These are phyloP conservation scores for Arabis alpina DNA, from an alignment of 345 rosid genomes.

Conservation along the genomic window DNA sequence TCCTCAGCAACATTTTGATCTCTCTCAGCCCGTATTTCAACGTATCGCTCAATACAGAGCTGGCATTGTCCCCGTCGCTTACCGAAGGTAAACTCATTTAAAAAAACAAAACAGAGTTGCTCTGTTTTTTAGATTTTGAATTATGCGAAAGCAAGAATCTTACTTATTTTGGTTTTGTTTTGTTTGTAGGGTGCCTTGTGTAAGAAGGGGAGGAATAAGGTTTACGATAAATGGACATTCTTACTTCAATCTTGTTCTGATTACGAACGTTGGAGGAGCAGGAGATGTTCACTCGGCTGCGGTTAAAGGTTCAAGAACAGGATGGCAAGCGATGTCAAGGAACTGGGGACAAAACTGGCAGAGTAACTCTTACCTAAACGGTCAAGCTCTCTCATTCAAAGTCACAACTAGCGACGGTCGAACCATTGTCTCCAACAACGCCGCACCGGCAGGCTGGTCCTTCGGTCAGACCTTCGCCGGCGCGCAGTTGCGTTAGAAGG, in stretches of 20 bases:
- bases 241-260: slow-evolving; percentile 75
- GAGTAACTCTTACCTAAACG: slow-evolving; percentile 66
- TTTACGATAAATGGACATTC: slow-evolving; percentile 83
- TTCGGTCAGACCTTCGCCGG: slow-evolving; percentile 81
- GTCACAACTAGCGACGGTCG: slow-evolving; percentile 79
- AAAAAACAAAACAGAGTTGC: not conserved
- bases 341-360: slow-evolving; percentile 96
- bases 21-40: slow-evolving; percentile 83
- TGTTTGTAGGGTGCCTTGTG: slow-evolving; percentile 63
- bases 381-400: slow-evolving; percentile 76
- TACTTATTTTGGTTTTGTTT: not conserved
- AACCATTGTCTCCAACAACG: slow-evolving; percentile 60
- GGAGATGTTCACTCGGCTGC: slow-evolving; percentile 70
- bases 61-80: slow-evolving; percentile 75
- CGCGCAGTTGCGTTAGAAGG: slow-evolving; percentile 50
- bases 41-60: slow-evolving; percentile 82
- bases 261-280: slow-evolving; percentile 83
- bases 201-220: slow-evolving; percentile 71
- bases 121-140: not conserved
- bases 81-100: slow-evolving; percentile 52
- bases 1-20: slow-evolving; percentile 78
- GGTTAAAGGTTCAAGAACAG: slow-evolving; percentile 68
- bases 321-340: slow-evolving; percentile 81
- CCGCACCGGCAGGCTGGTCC: slow-evolving; percentile 71
- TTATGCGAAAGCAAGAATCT: not conserved